Percentiles rank a stretch among this genome's conserved stretches.
These are phyloP conservation scores for Boletales sp. DNA, from an alignment of 768 basidiomycete genomes.

Conservation along the genomic window DNA sequence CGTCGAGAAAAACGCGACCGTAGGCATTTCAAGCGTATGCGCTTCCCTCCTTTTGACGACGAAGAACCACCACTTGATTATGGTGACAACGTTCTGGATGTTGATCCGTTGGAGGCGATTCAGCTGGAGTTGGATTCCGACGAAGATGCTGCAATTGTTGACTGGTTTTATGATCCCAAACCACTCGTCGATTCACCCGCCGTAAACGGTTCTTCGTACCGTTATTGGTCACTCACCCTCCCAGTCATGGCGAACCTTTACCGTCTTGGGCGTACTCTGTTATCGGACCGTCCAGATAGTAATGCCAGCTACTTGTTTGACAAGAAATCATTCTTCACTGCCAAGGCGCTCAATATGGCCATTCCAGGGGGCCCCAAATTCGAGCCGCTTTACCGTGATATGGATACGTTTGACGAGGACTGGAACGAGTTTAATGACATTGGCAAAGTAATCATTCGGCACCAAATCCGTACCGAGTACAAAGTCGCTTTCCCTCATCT, in stretches of 20 bases:
- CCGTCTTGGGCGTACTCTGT: constrained; percentile 87
- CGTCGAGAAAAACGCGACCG: constrained; percentile 97
- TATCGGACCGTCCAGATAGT: constrained; percentile 88
- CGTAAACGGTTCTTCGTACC: constrained; percentile 92
- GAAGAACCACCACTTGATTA: constrained; percentile 99
- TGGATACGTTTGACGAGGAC: constrained; percentile 97
- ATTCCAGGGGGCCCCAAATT: constrained; percentile 99
- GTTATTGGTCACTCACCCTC: constrained; percentile 88
- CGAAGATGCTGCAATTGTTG: constrained; percentile 87
- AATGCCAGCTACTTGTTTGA: constrained; percentile 95
- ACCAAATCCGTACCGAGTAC: constrained; percentile 98
- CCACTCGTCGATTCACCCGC: constrained; percentile 86
- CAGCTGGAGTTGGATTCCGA: constrained; percentile 92
- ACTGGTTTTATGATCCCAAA: constrained; percentile 99
- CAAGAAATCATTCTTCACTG: constrained; percentile 96
- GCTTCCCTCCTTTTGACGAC: constrained; percentile 98
- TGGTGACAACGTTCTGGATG: constrained; percentile 97
- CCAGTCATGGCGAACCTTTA: constrained; percentile 97
- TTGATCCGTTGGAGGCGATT: constrained; percentile 96
- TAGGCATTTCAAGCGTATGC: constrained; percentile 99
- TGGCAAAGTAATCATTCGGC: constrained; percentile 98
- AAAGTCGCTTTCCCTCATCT: constrained; percentile 99
- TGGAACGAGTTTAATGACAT: constrained; percentile 99
- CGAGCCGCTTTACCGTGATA: constrained; percentile 94
- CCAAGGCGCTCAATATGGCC: constrained; percentile 95